Percentiles rank a stretch among this genome's conserved stretches.
These are phyloP conservation scores for Phytopythium mirpurense DNA, from an alignment of 352 stramenopile species.

Conservation along the genomic window DNA sequence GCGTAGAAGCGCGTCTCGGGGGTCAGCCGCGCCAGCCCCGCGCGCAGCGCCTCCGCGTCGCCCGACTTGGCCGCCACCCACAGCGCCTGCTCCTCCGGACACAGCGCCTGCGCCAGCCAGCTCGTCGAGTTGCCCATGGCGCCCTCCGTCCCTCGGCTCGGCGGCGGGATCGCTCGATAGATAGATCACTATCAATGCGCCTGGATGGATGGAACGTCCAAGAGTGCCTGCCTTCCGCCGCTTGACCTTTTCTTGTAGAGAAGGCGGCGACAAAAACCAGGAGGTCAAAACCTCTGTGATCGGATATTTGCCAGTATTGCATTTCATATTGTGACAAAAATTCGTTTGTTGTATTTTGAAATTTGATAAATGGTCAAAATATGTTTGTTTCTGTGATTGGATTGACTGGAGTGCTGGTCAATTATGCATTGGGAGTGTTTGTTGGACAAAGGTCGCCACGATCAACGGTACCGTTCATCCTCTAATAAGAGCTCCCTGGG, in stretches of 20 bases:
- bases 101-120: constrained; percentile 69
- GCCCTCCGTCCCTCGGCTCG: too few relatives aligned
- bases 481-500: neutral
- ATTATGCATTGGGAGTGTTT: too few relatives aligned
- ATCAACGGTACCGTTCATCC: too few relatives aligned
- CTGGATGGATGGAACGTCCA: too few relatives aligned
- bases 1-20: constrained; percentile 55
- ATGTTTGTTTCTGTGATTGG: too few relatives aligned
- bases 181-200: too few relatives aligned
- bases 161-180: too few relatives aligned
- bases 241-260: too few relatives aligned
- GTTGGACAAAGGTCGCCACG: too few relatives aligned
- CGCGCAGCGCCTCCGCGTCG: constrained; percentile 41
- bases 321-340: neutral
- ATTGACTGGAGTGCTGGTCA: neutral
- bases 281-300: neutral
- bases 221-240: too few relatives aligned
- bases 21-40: constrained; percentile 44
- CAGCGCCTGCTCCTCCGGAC: constrained; percentile 64
- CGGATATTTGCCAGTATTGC: neutral
- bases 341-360: neutral
- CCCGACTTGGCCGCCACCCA: constrained; percentile 76
- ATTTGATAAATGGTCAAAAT: neutral
- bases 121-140: constrained; percentile 71
- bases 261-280: neutral